These are phyloP conservation scores for Talaromyces sp. DNA, from an alignment of 2,329 filamentous ascomycete genomes.

Conservation along the genomic window DNA sequence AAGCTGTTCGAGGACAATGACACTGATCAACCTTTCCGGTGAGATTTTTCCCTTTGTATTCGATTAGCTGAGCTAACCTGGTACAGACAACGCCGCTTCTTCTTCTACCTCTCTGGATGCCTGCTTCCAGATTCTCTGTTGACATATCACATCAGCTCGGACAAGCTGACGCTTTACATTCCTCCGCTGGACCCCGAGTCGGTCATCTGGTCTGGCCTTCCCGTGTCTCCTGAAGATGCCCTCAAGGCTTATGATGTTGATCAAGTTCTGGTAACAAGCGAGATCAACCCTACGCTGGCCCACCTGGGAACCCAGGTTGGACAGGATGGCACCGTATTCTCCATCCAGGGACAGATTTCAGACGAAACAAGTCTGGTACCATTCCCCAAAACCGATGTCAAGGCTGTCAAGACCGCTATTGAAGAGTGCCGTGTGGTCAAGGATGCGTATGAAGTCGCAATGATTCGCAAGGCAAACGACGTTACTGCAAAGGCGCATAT, in stretches of 20 bases:
- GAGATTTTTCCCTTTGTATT: constrained; percentile 16
- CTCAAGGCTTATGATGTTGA: constrained; percentile 76
- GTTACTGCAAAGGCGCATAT: constrained; percentile 76
- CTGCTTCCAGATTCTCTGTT: constrained; percentile 74
- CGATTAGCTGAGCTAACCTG: too few relatives aligned
- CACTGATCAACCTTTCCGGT: constrained; percentile 75
- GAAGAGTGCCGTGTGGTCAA: constrained; percentile 78
- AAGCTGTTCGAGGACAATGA: constrained; percentile 87
- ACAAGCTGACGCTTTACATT: constrained; percentile 80
- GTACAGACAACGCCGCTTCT: constrained; percentile 76
- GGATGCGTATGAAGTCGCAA: constrained; percentile 75
- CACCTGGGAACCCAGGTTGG: constrained; percentile 35
- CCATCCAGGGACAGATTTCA: constrained; percentile 74
- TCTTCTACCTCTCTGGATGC: constrained; percentile 92
- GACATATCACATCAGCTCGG: constrained; percentile 71
- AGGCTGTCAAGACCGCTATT: constrained; percentile 64
- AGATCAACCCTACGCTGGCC: constrained; percentile 70
- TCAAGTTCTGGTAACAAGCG: constrained; percentile 64
- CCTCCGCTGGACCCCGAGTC: constrained; percentile 80
- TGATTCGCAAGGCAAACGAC: constrained; percentile 75
- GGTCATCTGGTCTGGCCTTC: constrained; percentile 91
- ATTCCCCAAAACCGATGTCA: constrained; percentile 61
- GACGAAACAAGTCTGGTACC: constrained; percentile 66
- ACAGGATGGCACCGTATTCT: constrained; percentile 58
- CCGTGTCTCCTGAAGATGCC: constrained; percentile 71